Evolutionary conservation across 345 rosid species (phyloP), one percentile per base, ranked within the genome.

Genomic region (Citrus inodora): DNA sequence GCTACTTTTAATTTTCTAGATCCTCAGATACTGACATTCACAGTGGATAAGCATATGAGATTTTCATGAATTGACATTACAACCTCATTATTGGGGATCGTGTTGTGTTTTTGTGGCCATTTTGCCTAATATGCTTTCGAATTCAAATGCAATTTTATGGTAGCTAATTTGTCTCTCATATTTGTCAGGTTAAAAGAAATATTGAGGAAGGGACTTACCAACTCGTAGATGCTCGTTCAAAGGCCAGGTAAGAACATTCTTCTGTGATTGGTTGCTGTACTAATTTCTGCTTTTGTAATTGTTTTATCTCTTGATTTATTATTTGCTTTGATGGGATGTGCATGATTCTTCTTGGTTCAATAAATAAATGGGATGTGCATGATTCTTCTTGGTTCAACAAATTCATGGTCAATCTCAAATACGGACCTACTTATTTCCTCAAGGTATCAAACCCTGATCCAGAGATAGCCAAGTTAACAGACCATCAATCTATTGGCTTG

Each of bases 191-290:
- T 30, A 87, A 79, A 70, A 80, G 70, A 30, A 89, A 89, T 74
- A 78, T 87, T 71, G 89, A 87, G 78, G 87, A 81, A 56, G 83
- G 75, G 53, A 83, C 78, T 51, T 73, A 81, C 82, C 92, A 89
- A 71, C 92, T 82, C 63, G 46, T 92, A 74, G 99, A 96, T 76
- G 99, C 98, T 35, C 94, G 99, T 66, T 86, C 97, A 67, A 93
- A 89, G 88, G 88, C 93, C 76, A 91, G 99, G 99, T 97, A 86
- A 19, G 33, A 27, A 71, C 25, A 22, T 67, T 38, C 46, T 35
- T 46, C 70, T 46, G 16, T 70, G 63, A 37, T 74, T 72, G 35
- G 28, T 63, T 27, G 6, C 4, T 16, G 13, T 62, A 27, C 10
- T 27, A n/a, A 19, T 58, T 46, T 38, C 28, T 59, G 67, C 35